These are phyloP conservation scores for Penicillium decumbens DNA, from an alignment of 2,329 filamentous ascomycete species.

Conservation along the genomic window DNA sequence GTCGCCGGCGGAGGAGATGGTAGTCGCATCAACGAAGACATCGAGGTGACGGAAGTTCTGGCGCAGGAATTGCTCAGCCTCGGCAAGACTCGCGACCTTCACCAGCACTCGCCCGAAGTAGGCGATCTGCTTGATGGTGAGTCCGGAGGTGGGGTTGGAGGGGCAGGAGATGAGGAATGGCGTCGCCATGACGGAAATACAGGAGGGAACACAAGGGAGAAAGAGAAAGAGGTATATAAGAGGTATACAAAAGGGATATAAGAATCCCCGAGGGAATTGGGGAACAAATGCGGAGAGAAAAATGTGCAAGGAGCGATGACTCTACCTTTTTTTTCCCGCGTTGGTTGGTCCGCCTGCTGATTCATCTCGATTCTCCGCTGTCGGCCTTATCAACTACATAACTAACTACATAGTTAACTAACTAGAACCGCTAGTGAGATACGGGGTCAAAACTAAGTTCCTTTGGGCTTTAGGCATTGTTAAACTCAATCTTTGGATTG, in stretches of 20 bases:
- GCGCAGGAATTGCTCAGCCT: conserved; percentile 51
- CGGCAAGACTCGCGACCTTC: conserved; percentile 42
- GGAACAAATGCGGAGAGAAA: not conserved
- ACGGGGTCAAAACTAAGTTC: not conserved
- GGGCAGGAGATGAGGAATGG: conserved; percentile 42
- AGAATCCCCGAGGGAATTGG: conserved; percentile 15
- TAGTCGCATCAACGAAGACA: conserved; percentile 72
- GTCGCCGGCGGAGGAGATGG: conserved; percentile 64
- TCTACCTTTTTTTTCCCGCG: conserved; percentile 17
- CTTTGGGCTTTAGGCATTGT: not conserved
- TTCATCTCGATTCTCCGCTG: conserved; percentile 9
- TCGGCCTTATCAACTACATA: not conserved
- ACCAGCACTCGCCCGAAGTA: conserved; percentile 58
- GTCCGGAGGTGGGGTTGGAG: conserved; percentile 46
- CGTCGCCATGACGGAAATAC: conserved; percentile 35
- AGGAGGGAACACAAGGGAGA: not conserved
- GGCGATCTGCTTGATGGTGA: conserved; percentile 52
- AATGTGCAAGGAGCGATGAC: conserved; percentile 14
- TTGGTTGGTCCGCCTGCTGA: conserved; percentile 14
- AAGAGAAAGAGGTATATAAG: not conserved
- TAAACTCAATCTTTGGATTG: not conserved
- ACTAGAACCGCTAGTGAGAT: not conserved
- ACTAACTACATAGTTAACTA: no score
- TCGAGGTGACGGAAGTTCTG: conserved; percentile 53
- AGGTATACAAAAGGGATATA: conserved; percentile 1